Evolutionary conservation across 305 asterid species (phyloP), one percentile per base, ranked within the genome.

Genomic region (Withania somnifera): DNA sequence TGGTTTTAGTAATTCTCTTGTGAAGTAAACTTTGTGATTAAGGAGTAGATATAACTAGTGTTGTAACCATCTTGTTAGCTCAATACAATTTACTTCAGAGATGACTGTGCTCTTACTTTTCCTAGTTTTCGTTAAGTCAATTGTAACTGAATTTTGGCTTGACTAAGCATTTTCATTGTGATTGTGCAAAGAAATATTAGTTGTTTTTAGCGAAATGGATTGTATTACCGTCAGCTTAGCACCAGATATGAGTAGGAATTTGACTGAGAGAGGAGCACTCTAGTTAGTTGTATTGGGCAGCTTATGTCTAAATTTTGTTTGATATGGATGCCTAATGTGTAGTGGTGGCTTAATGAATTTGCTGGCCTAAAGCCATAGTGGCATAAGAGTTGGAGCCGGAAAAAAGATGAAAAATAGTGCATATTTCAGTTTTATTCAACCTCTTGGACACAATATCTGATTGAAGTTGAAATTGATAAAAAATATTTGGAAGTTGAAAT

Each of bases 371-470:
- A 47, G 17, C 50, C 50, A 10, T 3, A 10, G 50, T 42, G 10
- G 10, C 13, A 42, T 10, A 9, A 42, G 14, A 42, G 50, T 42
- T 13, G 3, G 52, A 47, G 52, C 52, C 5, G 0, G 17, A 3
- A 47, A 11, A 47, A 36, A 47, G 0, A 47, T 11, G 17, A 47
- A 47, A 11, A 47, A 11, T 11, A 47, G 13, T 47, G 17, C 11
- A 36, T 47, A 47, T 11, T 47, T 17, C 17, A 47, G 1, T 47
- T 47, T 11, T 47, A 47, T 11, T 11, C 51, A 42, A 42, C 51
- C 15, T 3, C 4, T 42, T 10, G 10, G 4, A 30, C 34, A 2
- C 34, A 30, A 30, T 30, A 30, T 30, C 93, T 76, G 98, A 30
- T 30, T 30, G 34, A 30, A 30, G 34, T 30, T 30, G 34, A 30